A percentile compares a stretch with the other conserved stretches of the same genome.
Evolutionary conservation across 164 flowering plant species (phyloP).

Genomic region (Dillenia suffruticosa): DNA sequence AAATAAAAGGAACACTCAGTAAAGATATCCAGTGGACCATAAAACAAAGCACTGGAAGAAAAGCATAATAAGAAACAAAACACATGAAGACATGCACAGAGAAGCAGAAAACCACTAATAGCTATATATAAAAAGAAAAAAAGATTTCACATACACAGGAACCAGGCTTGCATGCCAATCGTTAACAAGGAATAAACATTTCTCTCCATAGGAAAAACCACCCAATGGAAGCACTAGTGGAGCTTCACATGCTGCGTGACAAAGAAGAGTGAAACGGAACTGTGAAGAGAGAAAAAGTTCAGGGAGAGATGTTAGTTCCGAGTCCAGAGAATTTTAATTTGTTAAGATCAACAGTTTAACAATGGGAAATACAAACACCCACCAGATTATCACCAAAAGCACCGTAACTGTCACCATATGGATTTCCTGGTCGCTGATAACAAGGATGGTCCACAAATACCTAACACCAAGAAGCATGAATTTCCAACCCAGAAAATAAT

Average conservation of each 20-base stretch:
- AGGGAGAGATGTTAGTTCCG: slow-evolving; percentile 1
- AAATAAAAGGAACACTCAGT: too few relatives aligned
- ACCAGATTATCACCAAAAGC: slow-evolving; percentile 98
- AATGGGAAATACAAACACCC: slow-evolving; percentile 6
- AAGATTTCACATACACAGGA: slow-evolving; percentile 60
- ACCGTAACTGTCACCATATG: slow-evolving; percentile 81
- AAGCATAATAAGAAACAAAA: background rate
- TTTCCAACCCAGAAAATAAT: background rate
- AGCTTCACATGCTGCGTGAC: slow-evolving; percentile 98
- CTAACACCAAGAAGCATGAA: slow-evolving; percentile 19
- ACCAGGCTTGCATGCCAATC: slow-evolving; percentile 99
- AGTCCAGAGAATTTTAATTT: background rate
- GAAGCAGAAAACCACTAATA: background rate
- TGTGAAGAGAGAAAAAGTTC: slow-evolving; percentile 28
- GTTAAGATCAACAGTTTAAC: slow-evolving; percentile 3
- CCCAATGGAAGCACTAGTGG: slow-evolving; percentile 91
- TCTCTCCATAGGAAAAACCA: slow-evolving; percentile 87
- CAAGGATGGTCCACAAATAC: slow-evolving; percentile 93
- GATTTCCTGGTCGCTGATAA: slow-evolving; percentile 89
- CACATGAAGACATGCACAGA: background rate
- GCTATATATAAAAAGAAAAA: slow-evolving; percentile 2
- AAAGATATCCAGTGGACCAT: background rate
- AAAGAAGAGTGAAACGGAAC: slow-evolving; percentile 90
- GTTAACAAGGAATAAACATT: slow-evolving; percentile 84
- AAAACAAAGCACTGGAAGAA: background rate